phyloP scores from a whole-genome alignment of 1,139 yeast genomes.

The Debaryomyces psychrophilus region DNA sequence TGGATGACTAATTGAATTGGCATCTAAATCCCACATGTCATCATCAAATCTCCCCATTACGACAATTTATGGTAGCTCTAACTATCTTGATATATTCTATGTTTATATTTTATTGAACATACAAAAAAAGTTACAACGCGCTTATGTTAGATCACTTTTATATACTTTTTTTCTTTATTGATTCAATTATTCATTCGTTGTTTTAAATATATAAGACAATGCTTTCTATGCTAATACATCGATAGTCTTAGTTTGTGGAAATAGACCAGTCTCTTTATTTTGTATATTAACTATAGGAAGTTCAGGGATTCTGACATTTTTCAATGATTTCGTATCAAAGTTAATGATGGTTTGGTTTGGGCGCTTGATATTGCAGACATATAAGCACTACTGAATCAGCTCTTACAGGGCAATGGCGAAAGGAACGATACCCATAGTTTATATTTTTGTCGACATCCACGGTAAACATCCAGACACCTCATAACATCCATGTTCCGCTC shows the following conservation, averaged over 20 bases:
- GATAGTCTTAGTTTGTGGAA: conserved; percentile 1
- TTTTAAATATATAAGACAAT: neutral
- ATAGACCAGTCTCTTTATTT: conserved; percentile 2
- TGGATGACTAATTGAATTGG: neutral
- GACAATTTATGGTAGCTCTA: neutral
- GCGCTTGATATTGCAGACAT: neutral
- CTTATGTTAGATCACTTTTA: neutral
- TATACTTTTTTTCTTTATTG: conserved; percentile 1
- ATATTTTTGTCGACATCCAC: conserved; percentile 5
- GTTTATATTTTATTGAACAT: neutral
- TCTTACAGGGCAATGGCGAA: conserved; percentile 1
- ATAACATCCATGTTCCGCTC: conserved; percentile 1
- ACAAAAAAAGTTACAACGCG: conserved; percentile 1
- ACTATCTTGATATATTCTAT: neutral
- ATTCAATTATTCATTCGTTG: conserved; percentile 10
- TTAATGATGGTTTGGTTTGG: neutral
- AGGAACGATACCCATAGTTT: neutral
- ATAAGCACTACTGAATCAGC: conserved; percentile 2
- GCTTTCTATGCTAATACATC: conserved; percentile 6
- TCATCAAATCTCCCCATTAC: conserved; percentile 13
- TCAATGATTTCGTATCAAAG: neutral
- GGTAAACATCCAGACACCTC: conserved; percentile 9
- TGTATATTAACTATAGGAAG: neutral
- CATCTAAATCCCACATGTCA: conserved; percentile 12
- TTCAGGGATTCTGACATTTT: neutral